Evolutionary conservation across 352 stramenopile genomes (phyloP), one percentile per base, ranked within the genome.

Genomic region (Phytophthora constricta): DNA sequence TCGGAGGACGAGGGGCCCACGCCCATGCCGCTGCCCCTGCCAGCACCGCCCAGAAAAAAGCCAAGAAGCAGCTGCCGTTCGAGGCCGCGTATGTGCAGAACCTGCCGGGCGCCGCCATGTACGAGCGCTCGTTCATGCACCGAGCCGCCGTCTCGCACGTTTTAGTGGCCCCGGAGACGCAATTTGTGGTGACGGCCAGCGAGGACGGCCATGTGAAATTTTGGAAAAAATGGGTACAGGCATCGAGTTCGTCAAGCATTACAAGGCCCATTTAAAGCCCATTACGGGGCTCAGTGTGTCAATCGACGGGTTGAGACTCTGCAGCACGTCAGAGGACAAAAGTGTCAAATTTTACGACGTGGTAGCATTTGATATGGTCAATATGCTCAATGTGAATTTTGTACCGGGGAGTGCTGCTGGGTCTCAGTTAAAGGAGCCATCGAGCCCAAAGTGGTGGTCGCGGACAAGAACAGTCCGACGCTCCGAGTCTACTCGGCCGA

Each of bases 221-320:
- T 72, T 99, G 98, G 98, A 99, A 99, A 99, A 99, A 69, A 97
- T 98, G 80, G 75, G 82, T 8, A 78, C 83, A 37, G 87, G 88
- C 23, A 86, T 99, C 39, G 98, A 99, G 87, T 99, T 99, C 79
- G 97, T 99, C 42, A 99, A 99, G 84, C 97, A 98, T 47, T 99
- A 99, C 76, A 98, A 98, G 50, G 97, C 97, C 26, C 98, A 99
- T 74, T 65, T 98, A 0, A 84, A 87, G 25, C 73, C 85, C 5
- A 82, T 99, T 13, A 54, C 86, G 2, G 86, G 81, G 9, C 84
- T 99, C 26, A 82, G 80, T 9, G 86, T 98, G 49, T 94, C 86
- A 19, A 43, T 31, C 46, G 95, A 98, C 57, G 94, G 92, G 13
- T 68, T 94, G 45, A 84, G 87, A 3, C 75, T 98, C 4, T 93